Percentiles rank a stretch among this genome's conserved stretches.
phyloP scores from a whole-genome alignment of 139 green algal genomes.

The Coelastrella sp. region DNA sequence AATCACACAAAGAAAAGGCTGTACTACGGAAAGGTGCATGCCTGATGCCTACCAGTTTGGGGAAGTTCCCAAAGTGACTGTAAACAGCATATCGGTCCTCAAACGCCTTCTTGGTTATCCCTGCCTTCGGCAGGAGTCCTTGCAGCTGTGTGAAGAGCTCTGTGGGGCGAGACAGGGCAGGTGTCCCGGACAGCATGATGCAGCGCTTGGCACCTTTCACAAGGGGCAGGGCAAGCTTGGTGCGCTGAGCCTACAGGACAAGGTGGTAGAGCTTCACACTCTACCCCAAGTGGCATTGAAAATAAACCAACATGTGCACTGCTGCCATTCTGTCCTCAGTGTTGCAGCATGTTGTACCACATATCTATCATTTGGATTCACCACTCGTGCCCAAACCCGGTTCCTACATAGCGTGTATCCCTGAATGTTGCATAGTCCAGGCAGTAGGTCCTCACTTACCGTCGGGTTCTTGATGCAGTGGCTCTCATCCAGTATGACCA shows the following conservation, averaged over 20 bases:
- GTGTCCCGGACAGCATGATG: conserved; percentile 86
- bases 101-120: conserved; percentile 73
- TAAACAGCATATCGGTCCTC: conserved; percentile 77
- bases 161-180: conserved; percentile 74
- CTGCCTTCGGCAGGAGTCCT: conserved; percentile 69
- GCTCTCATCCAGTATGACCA: conserved; percentile 78
- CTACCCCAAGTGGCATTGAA: too few species aligned
- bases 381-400: too few species aligned
- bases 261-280: too few species aligned
- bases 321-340: too few species aligned
- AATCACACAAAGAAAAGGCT: too few species aligned
- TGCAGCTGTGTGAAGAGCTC: conserved; percentile 83
- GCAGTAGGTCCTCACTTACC: conserved; percentile 45
- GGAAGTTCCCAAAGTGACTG: conserved; percentile 14
- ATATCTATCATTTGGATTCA: too few species aligned
- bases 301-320: not conserved
- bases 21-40: too few species aligned
- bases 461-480: conserved; percentile 84
- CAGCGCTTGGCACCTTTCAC: conserved; percentile 65
- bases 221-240: conserved; percentile 73
- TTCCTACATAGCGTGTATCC: too few species aligned
- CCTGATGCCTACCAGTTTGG: conserved; percentile 10
- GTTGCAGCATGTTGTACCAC: too few species aligned
- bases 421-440: too few species aligned
- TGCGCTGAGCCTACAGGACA: conserved; percentile 65